Percentiles rank a stretch among this genome's conserved stretches.
Evolutionary conservation across 352 stramenopile genomes (phyloP).

Genomic region (Globisporangium takayamanum): DNA sequence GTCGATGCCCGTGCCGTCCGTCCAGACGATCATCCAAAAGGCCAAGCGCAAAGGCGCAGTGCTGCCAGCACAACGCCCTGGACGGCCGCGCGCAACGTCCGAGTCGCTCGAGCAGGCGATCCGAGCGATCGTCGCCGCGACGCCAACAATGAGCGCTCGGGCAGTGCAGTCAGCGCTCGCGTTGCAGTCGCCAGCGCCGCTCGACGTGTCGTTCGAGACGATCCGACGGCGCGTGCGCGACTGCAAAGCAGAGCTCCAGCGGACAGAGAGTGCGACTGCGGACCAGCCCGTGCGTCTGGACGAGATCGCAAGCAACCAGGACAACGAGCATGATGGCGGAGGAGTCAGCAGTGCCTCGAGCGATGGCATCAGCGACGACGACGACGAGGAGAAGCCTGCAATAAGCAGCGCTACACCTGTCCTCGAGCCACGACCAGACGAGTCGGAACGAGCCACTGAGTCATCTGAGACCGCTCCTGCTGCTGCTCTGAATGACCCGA

Average conservation of each 20-base stretch:
- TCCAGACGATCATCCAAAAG: conserved; percentile 32
- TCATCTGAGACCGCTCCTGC: too few species aligned
- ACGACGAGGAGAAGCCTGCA: too few species aligned
- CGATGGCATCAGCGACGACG: too few species aligned
- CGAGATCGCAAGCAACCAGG: background rate
- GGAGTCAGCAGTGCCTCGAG: background rate
- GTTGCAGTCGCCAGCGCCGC: conserved; percentile 5
- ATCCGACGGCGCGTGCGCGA: conserved; percentile 31
- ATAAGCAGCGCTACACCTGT: too few species aligned
- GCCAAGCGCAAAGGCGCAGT: conserved; percentile 23
- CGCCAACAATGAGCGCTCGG: conserved; percentile 18
- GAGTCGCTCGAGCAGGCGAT: conserved; percentile 27
- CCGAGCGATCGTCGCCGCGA: conserved; percentile 14
- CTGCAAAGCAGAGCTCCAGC: conserved; percentile 14
- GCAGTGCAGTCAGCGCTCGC: conserved; percentile 21
- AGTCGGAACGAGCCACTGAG: background rate
- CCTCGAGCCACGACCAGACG: background rate
- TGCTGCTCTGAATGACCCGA: too few species aligned
- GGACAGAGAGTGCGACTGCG: background rate
- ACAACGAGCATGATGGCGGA: background rate
- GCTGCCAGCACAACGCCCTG: conserved; percentile 17
- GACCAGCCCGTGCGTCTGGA: too few species aligned
- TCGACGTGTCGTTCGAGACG: conserved; percentile 34
- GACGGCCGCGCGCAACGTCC: conserved; percentile 23
- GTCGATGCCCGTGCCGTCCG: conserved; percentile 21